Evolutionary conservation across 164 flowering plant genomes (phyloP).

Genomic region (Umbellularia californica): DNA sequence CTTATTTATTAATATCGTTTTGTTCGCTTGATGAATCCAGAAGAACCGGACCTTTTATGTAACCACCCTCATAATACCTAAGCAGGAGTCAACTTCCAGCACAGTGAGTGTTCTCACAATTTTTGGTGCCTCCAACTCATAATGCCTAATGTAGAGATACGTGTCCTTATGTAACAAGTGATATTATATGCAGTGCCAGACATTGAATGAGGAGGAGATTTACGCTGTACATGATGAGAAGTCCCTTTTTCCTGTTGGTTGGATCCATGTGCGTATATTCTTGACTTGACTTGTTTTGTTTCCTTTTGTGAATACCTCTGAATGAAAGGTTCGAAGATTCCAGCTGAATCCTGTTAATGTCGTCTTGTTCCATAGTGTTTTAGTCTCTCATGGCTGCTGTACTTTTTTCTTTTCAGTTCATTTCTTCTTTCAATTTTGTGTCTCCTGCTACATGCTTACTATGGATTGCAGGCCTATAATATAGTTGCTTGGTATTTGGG

Average conservation of each 20-base stretch:
- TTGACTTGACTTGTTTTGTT: neutral
- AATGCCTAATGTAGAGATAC: neutral
- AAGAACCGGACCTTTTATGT: slow-evolving; percentile 49
- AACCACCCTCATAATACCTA: slow-evolving; percentile 72
- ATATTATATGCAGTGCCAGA: slow-evolving; percentile 53
- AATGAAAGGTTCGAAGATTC: neutral
- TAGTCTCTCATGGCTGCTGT: neutral
- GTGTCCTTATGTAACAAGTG: slow-evolving; percentile 6
- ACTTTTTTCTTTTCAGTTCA: no score
- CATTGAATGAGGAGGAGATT: slow-evolving; percentile 72
- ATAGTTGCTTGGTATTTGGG: no score
- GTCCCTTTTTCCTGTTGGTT: slow-evolving; percentile 73
- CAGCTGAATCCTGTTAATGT: neutral
- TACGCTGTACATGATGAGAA: slow-evolving; percentile 57
- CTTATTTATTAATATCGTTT: neutral
- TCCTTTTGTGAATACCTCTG: neutral
- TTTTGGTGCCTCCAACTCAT: neutral
- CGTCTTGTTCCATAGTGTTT: neutral
- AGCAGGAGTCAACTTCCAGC: slow-evolving; percentile 66
- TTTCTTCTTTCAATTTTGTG: neutral
- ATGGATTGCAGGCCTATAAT: no score
- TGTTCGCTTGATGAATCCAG: slow-evolving; percentile 24
- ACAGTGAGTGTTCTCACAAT: slow-evolving; percentile 29
- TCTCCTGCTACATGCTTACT: neutral
- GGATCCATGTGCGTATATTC: slow-evolving; percentile 69